phyloP scores from a whole-genome alignment of 352 stramenopile genomes.

The Globisporangium middletonii region DNA sequence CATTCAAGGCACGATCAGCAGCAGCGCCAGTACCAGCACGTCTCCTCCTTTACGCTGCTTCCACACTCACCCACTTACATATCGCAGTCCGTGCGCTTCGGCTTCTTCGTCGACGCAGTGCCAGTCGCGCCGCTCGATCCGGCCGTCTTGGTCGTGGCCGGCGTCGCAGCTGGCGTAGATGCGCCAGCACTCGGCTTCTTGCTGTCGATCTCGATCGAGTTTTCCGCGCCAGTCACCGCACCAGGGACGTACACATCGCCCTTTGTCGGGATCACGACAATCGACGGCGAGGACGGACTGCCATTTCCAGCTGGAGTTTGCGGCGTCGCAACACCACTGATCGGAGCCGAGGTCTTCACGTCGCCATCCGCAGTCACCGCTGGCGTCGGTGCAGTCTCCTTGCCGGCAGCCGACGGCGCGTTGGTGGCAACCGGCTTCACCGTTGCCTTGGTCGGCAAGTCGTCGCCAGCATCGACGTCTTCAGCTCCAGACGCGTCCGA shows the following conservation, averaged over 20 bases:
- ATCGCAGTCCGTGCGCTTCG: slow-evolving; percentile 13
- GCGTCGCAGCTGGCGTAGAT: not conserved
- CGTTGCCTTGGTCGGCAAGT: not conserved
- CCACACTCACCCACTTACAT: slow-evolving; percentile 1
- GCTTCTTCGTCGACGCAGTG: not conserved
- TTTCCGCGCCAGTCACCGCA: not conserved
- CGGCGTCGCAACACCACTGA: not conserved
- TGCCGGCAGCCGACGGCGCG: not conserved
- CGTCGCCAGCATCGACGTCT: not conserved
- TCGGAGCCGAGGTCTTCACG: not conserved
- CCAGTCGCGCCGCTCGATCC: not conserved
- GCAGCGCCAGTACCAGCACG: not conserved
- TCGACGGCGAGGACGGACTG: not conserved
- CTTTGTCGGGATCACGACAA: not conserved
- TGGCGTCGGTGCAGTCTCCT: not conserved
- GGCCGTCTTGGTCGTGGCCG: not conserved
- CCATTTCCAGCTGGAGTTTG: not conserved
- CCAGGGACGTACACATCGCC: slow-evolving; percentile 1
- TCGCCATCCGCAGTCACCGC: not conserved
- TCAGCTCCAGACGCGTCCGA: not conserved
- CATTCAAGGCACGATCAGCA: not conserved
- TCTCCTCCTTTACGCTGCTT: not conserved
- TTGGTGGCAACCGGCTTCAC: not conserved
- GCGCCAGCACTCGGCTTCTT: not conserved
- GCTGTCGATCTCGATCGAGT: not conserved